phyloP scores from a whole-genome alignment of 768 basidiomycete species.

The Macrocybe gigantea region DNA sequence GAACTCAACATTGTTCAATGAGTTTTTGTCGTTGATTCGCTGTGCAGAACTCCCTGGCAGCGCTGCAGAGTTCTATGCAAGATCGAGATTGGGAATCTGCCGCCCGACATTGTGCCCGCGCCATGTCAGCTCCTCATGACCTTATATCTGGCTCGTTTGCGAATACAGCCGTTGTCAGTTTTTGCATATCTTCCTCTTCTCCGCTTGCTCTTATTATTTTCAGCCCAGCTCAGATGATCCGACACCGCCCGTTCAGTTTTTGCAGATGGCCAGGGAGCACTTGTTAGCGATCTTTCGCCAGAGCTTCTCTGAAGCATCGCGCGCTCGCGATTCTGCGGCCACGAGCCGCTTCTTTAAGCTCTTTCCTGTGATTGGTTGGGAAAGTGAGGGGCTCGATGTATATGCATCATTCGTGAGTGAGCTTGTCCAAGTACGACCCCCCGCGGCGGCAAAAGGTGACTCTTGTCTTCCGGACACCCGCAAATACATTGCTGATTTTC shows the following conservation, averaged over 20 bases:
- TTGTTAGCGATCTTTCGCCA: conserved; percentile 72
- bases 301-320: conserved; percentile 82
- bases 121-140: conserved; percentile 76
- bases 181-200: neutral
- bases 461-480: conserved; percentile 4
- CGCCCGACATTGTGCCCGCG: conserved; percentile 82
- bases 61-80: conserved; percentile 70
- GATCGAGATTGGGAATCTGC: conserved; percentile 94
- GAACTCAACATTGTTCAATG: conserved; percentile 3
- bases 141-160: conserved; percentile 84
- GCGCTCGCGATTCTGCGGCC: conserved; percentile 73
- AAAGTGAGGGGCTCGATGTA: conserved; percentile 83
- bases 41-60: conserved; percentile 31
- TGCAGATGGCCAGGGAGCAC: conserved; percentile 66
- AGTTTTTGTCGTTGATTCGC: neutral
- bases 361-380: conserved; percentile 94
- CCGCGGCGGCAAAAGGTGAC: conserved; percentile 79
- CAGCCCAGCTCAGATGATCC: conserved; percentile 91
- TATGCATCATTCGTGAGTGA: conserved; percentile 94
- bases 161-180: conserved; percentile 75
- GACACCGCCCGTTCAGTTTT: conserved; percentile 77
- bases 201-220: conserved; percentile 2
- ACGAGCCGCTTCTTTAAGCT: conserved; percentile 96
- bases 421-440: conserved; percentile 73
- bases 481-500: conserved; percentile 6